Evolutionary conservation across 495 filamentous ascomycete species (phyloP).

Genomic region (Friedmanniomyces simplex): DNA sequence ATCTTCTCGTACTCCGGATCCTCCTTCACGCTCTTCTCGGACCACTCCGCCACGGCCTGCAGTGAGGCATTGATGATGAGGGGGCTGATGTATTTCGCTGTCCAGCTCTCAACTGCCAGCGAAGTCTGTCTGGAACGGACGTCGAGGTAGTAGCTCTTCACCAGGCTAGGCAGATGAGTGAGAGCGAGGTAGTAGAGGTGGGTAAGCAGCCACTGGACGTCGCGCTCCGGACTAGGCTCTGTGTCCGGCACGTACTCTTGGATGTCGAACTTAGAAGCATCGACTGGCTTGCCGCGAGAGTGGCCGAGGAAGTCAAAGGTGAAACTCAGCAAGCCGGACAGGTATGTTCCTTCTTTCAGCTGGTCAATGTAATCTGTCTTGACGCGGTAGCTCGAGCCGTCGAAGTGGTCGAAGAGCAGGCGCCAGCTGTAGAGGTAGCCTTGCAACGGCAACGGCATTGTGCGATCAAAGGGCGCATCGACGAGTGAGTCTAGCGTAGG

Average conservation of each 20-base stretch:
- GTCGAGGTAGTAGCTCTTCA: slow-evolving; percentile 80
- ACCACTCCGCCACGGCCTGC: slow-evolving; percentile 63
- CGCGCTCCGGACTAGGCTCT: slow-evolving; percentile 50
- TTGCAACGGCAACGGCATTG: slow-evolving; percentile 45
- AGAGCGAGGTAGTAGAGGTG: slow-evolving; percentile 80
- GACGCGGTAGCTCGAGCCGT: slow-evolving; percentile 64
- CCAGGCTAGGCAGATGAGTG: slow-evolving; percentile 60
- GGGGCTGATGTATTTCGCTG: slow-evolving; percentile 75
- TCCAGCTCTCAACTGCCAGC: slow-evolving; percentile 66
- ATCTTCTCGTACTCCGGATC: slow-evolving; percentile 40
- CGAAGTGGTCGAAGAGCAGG: slow-evolving; percentile 79
- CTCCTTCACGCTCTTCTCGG: slow-evolving; percentile 30
- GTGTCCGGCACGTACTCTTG: slow-evolving; percentile 52
- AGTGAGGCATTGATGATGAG: slow-evolving; percentile 63
- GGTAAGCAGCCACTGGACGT: slow-evolving; percentile 70
- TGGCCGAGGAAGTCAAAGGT: slow-evolving; percentile 74
- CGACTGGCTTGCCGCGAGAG: slow-evolving; percentile 54
- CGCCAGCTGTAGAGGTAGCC: slow-evolving; percentile 89
- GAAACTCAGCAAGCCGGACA: slow-evolving; percentile 62
- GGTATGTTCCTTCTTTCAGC: slow-evolving; percentile 61
- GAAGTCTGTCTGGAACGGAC: slow-evolving; percentile 63
- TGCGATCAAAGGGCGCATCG: slow-evolving; percentile 36
- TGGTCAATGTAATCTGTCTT: slow-evolving; percentile 65
- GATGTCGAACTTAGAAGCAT: slow-evolving; percentile 58
- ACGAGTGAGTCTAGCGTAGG: slow-evolving; percentile 33